Percentiles rank a stretch among this genome's conserved stretches.
Conservation (phyloP, 2,329 filamentous ascomycete species). For the Apiospora phragmitis region DNA sequence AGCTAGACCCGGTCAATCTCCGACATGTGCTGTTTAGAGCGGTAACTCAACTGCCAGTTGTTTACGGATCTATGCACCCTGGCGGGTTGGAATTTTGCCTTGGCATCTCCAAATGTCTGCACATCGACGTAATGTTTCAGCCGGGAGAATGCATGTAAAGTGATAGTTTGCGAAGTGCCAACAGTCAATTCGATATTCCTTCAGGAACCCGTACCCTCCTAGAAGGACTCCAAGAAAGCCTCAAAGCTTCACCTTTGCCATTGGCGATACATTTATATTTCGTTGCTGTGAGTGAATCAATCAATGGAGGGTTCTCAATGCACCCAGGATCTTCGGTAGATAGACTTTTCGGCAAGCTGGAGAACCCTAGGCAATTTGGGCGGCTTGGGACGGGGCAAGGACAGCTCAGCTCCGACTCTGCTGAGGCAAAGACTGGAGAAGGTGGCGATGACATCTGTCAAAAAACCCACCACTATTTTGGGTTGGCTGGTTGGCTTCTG, state of each 20-base stretch:
- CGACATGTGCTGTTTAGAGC: not conserved
- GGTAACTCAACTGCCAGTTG: not conserved
- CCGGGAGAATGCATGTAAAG: not conserved
- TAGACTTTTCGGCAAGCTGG: constrained; percentile 3
- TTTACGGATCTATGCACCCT: not conserved
- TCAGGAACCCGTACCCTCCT: not conserved
- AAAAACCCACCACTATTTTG: not conserved
- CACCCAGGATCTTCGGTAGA: not conserved
- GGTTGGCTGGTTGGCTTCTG: not conserved
- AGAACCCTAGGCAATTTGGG: not conserved
- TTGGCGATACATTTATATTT: not conserved
- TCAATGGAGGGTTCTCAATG: not conserved
- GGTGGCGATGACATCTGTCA: constrained; percentile 2
- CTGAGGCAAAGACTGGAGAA: not conserved
- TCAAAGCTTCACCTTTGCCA: not conserved
- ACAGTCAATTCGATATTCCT: not conserved
- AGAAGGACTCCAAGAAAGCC: not conserved
- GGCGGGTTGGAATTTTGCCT: not conserved
- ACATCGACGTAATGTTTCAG: constrained; percentile 4
- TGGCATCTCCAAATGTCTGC: constrained; percentile 3
- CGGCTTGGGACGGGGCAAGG: not conserved
- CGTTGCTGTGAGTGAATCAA: not conserved
- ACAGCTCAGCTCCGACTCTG: not conserved
- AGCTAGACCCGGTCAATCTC: not conserved
- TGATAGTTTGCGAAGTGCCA: not conserved